Conservation (phyloP, 148 eudicot genomes). For the Heliosperma pusillum region DNA sequence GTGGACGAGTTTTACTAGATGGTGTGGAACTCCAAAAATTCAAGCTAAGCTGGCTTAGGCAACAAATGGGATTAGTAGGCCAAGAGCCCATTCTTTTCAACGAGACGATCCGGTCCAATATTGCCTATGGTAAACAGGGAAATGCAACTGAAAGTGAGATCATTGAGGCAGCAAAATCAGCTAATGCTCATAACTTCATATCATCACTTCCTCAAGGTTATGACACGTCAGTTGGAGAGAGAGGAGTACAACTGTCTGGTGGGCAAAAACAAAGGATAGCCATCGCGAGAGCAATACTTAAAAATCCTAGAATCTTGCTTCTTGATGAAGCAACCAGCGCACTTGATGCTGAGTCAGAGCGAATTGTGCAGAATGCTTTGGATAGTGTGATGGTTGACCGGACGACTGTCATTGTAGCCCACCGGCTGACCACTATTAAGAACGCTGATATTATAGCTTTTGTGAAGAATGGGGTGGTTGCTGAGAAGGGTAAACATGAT, state of each 20-base stretch:
- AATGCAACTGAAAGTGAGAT: slow-evolving; percentile 55
- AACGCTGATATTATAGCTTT: slow-evolving; percentile 63
- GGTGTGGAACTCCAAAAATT: slow-evolving; percentile 48
- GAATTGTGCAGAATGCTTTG: slow-evolving; percentile 69
- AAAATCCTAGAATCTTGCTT: slow-evolving; percentile 62
- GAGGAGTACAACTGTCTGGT: slow-evolving; percentile 79
- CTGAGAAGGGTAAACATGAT: slow-evolving; percentile 73
- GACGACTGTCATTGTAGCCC: slow-evolving; percentile 77
- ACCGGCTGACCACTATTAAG: slow-evolving; percentile 52
- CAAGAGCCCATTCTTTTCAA: slow-evolving; percentile 88
- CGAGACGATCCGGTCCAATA: slow-evolving; percentile 69
- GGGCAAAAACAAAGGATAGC: slow-evolving; percentile 89
- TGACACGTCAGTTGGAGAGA: slow-evolving; percentile 68
- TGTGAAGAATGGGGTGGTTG: slow-evolving; percentile 59
- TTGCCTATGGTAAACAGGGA: slow-evolving; percentile 65
- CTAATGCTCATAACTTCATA: slow-evolving; percentile 81
- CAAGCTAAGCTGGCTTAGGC: slow-evolving; percentile 74
- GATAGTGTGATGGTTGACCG: slow-evolving; percentile 65
- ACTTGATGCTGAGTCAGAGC: slow-evolving; percentile 67
- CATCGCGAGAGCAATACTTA: slow-evolving; percentile 68
- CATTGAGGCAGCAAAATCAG: slow-evolving; percentile 51
- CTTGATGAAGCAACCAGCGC: slow-evolving; percentile 92
- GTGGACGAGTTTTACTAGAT: slow-evolving; percentile 52
- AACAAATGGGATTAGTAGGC: slow-evolving; percentile 82
- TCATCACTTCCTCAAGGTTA: slow-evolving; percentile 64